Evolutionary conservation across 179 eudicot genomes (phyloP).

Genomic region (Spergularia azorica): DNA sequence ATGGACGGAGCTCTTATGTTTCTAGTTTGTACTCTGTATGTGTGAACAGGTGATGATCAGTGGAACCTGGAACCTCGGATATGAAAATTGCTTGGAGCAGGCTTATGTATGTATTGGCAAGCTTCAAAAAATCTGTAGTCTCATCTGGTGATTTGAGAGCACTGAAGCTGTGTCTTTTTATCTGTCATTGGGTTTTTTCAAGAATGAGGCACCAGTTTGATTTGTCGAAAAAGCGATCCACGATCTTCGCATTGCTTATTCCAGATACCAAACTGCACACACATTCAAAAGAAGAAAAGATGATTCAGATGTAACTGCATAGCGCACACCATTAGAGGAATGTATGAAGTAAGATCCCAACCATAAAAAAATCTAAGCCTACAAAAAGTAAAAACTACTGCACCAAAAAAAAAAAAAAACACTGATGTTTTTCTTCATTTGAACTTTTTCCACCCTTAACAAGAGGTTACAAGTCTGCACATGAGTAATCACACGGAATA

Average conservation of each 20-base stretch:
- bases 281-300: conserved; percentile 9
- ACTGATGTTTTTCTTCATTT: no score
- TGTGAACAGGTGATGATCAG: background rate
- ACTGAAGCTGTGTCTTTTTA: background rate
- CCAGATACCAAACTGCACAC: conserved; percentile 71
- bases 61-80: background rate
- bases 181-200: conserved; percentile 53
- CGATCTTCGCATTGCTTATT: conserved; percentile 56
- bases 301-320: background rate
- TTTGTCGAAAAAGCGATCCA: conserved; percentile 86
- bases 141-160: background rate
- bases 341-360: no score
- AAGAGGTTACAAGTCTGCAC: no score
- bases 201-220: conserved; percentile 97
- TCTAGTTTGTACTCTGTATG: background rate
- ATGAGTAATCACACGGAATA: no score
- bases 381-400: no score
- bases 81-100: background rate
- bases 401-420: no score
- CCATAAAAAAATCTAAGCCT: no score
- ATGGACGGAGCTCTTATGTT: background rate
- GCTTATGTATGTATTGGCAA: background rate
- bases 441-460: no score
- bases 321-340: no score
- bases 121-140: background rate